These are phyloP conservation scores for Phytophthora citrophthora DNA, from an alignment of 352 stramenopile genomes.

Conservation along the genomic window DNA sequence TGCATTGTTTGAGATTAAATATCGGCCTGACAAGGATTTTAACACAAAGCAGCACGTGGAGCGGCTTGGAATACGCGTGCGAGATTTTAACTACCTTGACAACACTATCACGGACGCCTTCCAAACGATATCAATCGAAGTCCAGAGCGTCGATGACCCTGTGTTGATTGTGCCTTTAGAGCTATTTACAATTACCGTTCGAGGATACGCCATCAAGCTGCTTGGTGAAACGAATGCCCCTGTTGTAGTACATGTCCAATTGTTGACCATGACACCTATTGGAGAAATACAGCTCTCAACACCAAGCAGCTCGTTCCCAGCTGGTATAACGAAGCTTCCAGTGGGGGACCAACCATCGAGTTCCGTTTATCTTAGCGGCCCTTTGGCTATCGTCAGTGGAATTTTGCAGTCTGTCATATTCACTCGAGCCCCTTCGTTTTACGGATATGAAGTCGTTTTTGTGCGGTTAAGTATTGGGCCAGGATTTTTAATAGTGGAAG, in stretches of 20 bases:
- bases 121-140: constrained; percentile 46
- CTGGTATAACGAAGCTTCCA: constrained; percentile 33
- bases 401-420: constrained; percentile 59
- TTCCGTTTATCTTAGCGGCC: constrained; percentile 46
- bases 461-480: constrained; percentile 50
- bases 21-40: constrained; percentile 74
- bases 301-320: constrained; percentile 20
- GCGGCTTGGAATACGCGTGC: constrained; percentile 56
- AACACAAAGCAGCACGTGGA: constrained; percentile 74
- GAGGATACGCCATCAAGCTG: constrained; percentile 51
- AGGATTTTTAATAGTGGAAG: constrained; percentile 52
- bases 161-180: constrained; percentile 42
- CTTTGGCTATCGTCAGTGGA: constrained; percentile 34
- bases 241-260: constrained; percentile 40
- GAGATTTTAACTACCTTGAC: constrained; percentile 67
- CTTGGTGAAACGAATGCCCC: constrained; percentile 21
- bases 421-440: constrained; percentile 51
- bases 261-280: constrained; percentile 57
- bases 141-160: constrained; percentile 57
- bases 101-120: constrained; percentile 49
- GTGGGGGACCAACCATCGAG: constrained; percentile 29
- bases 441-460: constrained; percentile 69
- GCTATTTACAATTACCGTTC: constrained; percentile 40
- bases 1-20: constrained; percentile 79
- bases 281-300: constrained; percentile 54